A percentile compares a stretch with the other conserved stretches of the same genome.
phyloP scores from a whole-genome alignment of 2,329 filamentous ascomycete species.

The Metarhizium guizhouense region DNA sequence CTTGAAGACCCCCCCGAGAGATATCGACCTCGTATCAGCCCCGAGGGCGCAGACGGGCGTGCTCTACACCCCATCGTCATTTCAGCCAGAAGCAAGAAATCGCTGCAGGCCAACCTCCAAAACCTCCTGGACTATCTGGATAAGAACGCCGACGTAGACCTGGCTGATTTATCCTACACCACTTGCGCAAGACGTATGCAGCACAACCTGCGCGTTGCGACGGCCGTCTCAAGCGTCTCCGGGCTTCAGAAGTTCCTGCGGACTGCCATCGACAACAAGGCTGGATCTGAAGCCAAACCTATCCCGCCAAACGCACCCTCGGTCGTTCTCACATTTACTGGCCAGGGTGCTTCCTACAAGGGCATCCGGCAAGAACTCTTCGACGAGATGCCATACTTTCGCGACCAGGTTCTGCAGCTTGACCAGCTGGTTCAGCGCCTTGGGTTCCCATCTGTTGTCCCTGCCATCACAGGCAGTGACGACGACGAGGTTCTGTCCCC shows the following conservation, averaged over 20 bases:
- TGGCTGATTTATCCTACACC: constrained; percentile 56
- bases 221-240: too few species aligned
- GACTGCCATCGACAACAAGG: too few species aligned
- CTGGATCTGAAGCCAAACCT: too few species aligned
- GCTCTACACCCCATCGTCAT: constrained; percentile 49
- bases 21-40: too few species aligned
- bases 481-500: constrained; percentile 12
- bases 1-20: constrained; percentile 48
- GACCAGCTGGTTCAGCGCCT: background rate
- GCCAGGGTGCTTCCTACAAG: constrained; percentile 30
- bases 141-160: constrained; percentile 35
- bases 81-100: constrained; percentile 44
- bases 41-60: constrained; percentile 20
- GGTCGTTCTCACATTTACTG: constrained; percentile 35
- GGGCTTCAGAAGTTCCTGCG: too few species aligned
- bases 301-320: constrained; percentile 1
- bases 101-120: constrained; percentile 51
- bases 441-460: too few species aligned
- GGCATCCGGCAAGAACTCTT: constrained; percentile 25
- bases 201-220: constrained; percentile 45
- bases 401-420: constrained; percentile 16
- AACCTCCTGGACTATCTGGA: constrained; percentile 45
- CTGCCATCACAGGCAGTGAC: constrained; percentile 29
- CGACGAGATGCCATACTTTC: constrained; percentile 20
- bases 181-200: constrained; percentile 58